phyloP scores from a whole-genome alignment of 352 stramenopile species.

The Lagenidium giganteum region DNA sequence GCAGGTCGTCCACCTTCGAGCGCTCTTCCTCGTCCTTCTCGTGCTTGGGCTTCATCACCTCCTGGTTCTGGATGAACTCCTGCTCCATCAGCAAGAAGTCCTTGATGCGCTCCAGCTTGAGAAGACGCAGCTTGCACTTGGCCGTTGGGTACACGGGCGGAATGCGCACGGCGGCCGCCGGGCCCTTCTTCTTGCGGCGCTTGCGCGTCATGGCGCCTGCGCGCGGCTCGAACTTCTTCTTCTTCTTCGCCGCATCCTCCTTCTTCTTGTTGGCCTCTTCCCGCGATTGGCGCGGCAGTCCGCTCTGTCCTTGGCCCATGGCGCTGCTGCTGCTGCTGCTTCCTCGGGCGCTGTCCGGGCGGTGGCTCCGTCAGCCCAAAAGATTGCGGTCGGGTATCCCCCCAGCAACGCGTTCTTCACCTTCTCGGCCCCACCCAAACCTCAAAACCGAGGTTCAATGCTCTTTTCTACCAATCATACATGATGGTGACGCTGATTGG shows the following conservation, averaged over 20 bases:
- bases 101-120: constrained; percentile 99
- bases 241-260: constrained; percentile 90
- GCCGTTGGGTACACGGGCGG: constrained; percentile 93
- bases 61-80: constrained; percentile 99
- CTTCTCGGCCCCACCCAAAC: too few relatives aligned
- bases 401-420: too few relatives aligned
- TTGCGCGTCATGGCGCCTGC: constrained; percentile 82
- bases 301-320: constrained; percentile 87
- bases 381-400: too few relatives aligned
- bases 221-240: constrained; percentile 92
- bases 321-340: constrained; percentile 8
- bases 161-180: constrained; percentile 84
- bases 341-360: too few relatives aligned
- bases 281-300: constrained; percentile 69
- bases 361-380: too few relatives aligned
- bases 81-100: constrained; percentile 99
- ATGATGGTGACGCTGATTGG: too few relatives aligned
- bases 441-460: too few relatives aligned
- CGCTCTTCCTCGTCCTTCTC: constrained; percentile 99
- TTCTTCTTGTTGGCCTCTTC: constrained; percentile 88
- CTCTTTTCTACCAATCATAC: too few relatives aligned
- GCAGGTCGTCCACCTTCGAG: constrained; percentile 99
- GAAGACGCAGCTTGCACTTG: constrained; percentile 99
- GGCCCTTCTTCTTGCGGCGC: constrained; percentile 92
- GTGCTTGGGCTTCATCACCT: constrained; percentile 99